These are phyloP conservation scores for Cladosporium sphaerospermum DNA, from an alignment of 2,329 filamentous ascomycete species.

Conservation along the genomic window DNA sequence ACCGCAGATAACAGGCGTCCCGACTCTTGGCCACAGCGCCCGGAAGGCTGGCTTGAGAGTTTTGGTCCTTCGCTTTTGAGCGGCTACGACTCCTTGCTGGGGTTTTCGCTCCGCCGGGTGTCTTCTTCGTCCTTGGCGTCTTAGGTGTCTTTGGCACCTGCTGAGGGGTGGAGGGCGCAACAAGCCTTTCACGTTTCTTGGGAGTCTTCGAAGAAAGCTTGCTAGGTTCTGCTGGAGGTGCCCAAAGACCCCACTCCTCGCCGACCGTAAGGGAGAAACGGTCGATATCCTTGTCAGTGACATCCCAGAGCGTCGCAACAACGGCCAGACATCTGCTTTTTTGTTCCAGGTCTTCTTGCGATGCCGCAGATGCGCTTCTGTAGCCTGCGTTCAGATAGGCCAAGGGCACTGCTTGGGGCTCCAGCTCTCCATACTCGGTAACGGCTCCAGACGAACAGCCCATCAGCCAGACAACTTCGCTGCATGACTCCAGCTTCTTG, in stretches of 20 bases:
- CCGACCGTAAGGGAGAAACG: slow-evolving; percentile 75
- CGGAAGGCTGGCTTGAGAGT: slow-evolving; percentile 51
- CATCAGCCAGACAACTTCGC: slow-evolving; percentile 68
- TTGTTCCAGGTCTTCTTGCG: background rate
- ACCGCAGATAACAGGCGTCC: slow-evolving; percentile 76
- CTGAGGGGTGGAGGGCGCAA: slow-evolving; percentile 24
- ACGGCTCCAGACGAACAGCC: slow-evolving; percentile 85
- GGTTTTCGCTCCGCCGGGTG: slow-evolving; percentile 25
- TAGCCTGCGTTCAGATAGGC: slow-evolving; percentile 81
- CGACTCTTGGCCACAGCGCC: slow-evolving; percentile 73
- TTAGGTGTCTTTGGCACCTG: slow-evolving; percentile 29
- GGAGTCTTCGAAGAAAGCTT: slow-evolving; percentile 24
- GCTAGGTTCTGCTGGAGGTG: slow-evolving; percentile 14
- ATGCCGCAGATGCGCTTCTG: background rate
- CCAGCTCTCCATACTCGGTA: slow-evolving; percentile 75
- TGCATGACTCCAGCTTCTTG: slow-evolving; percentile 53
- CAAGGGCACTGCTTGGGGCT: slow-evolving; percentile 82
- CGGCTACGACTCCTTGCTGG: slow-evolving; percentile 22
- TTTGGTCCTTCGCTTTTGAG: slow-evolving; percentile 14
- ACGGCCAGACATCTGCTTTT: slow-evolving; percentile 54
- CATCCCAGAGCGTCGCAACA: slow-evolving; percentile 93
- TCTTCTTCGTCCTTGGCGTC: slow-evolving; percentile 29
- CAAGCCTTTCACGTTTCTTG: slow-evolving; percentile 20
- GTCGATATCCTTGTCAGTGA: slow-evolving; percentile 96
- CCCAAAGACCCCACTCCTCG: slow-evolving; percentile 75